These are phyloP conservation scores for Acanthamoeba culbertsoni DNA, from an alignment of 208 protist species.

Conservation along the genomic window DNA sequence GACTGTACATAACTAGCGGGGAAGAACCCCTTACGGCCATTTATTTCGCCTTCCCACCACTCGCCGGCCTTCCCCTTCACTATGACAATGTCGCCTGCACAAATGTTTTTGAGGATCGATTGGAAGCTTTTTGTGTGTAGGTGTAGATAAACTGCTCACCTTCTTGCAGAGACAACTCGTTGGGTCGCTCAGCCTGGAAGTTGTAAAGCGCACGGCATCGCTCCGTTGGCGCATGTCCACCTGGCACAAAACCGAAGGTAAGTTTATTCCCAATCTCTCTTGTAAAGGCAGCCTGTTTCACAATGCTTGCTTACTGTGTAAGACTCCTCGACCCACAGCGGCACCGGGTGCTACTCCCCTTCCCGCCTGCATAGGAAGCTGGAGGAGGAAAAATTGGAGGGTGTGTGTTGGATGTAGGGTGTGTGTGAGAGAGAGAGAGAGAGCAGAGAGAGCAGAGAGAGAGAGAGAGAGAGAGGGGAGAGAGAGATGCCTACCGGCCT, in stretches of 20 bases:
- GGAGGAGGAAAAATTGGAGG: too few species aligned
- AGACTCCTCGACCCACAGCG: too few species aligned
- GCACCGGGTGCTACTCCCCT: too few species aligned
- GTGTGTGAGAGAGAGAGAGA: too few species aligned
- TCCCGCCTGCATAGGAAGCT: too few species aligned
- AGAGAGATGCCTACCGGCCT: too few species aligned
- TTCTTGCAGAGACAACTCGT: not conserved
- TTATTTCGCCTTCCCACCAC: conserved; percentile 61
- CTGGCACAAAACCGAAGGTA: not conserved
- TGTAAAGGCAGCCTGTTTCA: too few species aligned
- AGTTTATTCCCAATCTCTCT: too few species aligned
- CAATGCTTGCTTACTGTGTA: too few species aligned
- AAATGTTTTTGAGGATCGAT: not conserved
- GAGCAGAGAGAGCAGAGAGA: too few species aligned
- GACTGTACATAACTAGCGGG: conserved; percentile 50
- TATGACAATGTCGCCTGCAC: not conserved
- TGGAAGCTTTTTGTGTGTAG: not conserved
- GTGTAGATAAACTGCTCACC: not conserved
- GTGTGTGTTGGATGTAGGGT: too few species aligned
- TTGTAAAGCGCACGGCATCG: not conserved
- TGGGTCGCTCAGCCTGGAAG: not conserved
- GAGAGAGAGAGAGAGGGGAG: too few species aligned
- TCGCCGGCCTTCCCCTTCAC: not conserved
- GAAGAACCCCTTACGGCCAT: conserved; percentile 32
- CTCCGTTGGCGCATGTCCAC: not conserved